phyloP scores from a whole-genome alignment of 139 green algal genomes.

The Edaphochlamys debaryana region DNA sequence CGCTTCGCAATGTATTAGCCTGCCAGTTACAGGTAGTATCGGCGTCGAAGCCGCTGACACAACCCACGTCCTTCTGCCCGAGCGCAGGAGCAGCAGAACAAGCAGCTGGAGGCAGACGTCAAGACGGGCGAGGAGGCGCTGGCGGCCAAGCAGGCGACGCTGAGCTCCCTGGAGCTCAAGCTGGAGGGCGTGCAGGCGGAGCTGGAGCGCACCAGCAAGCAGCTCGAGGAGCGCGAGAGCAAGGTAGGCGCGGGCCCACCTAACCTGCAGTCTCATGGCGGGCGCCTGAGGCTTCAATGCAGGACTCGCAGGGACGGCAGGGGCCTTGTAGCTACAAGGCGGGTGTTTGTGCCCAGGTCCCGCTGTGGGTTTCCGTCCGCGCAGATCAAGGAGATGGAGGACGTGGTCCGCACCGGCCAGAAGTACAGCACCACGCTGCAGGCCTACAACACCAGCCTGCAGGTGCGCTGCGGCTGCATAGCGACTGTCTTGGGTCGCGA shows the following conservation, averaged over 20 bases:
- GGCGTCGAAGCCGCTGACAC: too few species aligned
- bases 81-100: constrained; percentile 32
- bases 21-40: too few species aligned
- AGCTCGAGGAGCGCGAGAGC: constrained; percentile 40
- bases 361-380: too few species aligned
- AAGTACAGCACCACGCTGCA: constrained; percentile 66
- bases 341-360: too few species aligned
- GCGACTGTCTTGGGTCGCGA: too few species aligned
- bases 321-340: too few species aligned
- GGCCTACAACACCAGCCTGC: constrained; percentile 68
- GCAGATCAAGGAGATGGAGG: constrained; percentile 66
- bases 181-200: constrained; percentile 37
- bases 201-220: constrained; percentile 13
- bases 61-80: too few species aligned
- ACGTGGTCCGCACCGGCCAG: constrained; percentile 59
- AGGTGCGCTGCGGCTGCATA: too few species aligned
- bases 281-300: too few species aligned
- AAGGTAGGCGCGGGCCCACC: constrained; percentile 43
- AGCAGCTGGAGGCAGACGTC: constrained; percentile 45
- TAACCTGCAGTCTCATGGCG: too few species aligned
- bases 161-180: constrained; percentile 17
- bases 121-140: constrained; percentile 17
- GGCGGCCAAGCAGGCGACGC: background rate
- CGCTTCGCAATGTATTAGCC: too few species aligned
- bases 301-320: too few species aligned